Percentiles rank a stretch among this genome's conserved stretches.
phyloP scores from a whole-genome alignment of 352 stramenopile species.

The Sclerospora graminicola region DNA sequence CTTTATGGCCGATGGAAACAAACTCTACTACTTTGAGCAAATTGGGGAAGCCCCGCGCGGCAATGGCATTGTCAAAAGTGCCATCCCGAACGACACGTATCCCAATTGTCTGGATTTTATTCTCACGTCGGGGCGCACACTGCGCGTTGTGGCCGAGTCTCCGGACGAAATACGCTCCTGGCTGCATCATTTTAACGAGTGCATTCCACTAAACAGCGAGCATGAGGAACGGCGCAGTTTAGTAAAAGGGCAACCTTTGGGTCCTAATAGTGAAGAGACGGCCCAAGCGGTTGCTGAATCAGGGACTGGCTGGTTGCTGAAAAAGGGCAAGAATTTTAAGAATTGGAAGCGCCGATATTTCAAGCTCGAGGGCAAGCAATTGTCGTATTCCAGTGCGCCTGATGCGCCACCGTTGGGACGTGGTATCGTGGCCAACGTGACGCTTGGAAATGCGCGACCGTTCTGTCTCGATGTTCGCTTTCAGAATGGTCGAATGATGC shows the following conservation, averaged over 20 bases:
- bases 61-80: conserved; percentile 39
- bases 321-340: conserved; percentile 56
- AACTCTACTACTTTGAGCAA: conserved; percentile 54
- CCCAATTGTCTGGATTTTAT: conserved; percentile 63
- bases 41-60: conserved; percentile 43
- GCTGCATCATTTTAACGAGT: conserved; percentile 36
- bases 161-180: conserved; percentile 49
- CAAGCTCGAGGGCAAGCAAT: conserved; percentile 37
- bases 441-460: conserved; percentile 47
- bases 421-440: conserved; percentile 38
- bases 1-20: conserved; percentile 50
- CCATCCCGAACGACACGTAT: conserved; percentile 32
- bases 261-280: conserved; percentile 5
- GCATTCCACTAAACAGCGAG: conserved; percentile 11
- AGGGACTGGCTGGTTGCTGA: conserved; percentile 38
- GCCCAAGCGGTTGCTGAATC: conserved; percentile 17
- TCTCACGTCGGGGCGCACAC: conserved; percentile 39
- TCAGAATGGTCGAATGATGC: conserved; percentile 50
- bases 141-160: conserved; percentile 59
- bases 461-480: conserved; percentile 63
- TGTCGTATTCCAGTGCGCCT: conserved; percentile 43
- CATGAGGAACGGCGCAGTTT: conserved; percentile 14
- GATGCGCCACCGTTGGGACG: conserved; percentile 31
- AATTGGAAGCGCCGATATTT: conserved; percentile 63
- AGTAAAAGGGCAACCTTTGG: conserved; percentile 17